phyloP scores from a whole-genome alignment of 2,329 filamentous ascomycete species.

The Chaetomium olivaceum region DNA sequence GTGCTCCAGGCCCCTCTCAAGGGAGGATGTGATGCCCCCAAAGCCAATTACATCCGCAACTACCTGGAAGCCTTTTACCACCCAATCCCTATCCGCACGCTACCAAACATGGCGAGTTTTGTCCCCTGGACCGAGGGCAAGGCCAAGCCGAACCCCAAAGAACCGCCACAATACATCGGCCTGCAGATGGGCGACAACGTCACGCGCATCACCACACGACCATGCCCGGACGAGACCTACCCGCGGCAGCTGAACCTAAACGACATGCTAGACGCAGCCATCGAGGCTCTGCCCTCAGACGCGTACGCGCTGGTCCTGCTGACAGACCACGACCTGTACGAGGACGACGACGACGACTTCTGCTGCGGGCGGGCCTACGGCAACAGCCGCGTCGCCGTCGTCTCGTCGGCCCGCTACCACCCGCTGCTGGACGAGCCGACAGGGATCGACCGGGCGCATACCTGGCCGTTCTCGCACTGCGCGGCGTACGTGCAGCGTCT shows the following conservation, averaged over 20 bases:
- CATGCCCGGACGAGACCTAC: slow-evolving; percentile 50
- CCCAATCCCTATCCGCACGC: slow-evolving; percentile 50
- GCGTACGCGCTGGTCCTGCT: slow-evolving; percentile 61
- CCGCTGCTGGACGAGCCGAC: slow-evolving; percentile 49
- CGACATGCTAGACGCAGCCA: slow-evolving; percentile 60
- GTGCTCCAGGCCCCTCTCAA: slow-evolving; percentile 30
- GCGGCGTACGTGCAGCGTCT: slow-evolving; percentile 47
- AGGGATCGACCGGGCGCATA: slow-evolving; percentile 49
- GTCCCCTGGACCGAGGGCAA: slow-evolving; percentile 47
- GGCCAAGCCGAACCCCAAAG: slow-evolving; percentile 22
- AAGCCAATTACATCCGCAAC: slow-evolving; percentile 35
- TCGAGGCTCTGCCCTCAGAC: slow-evolving; percentile 55
- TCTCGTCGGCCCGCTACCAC: slow-evolving; percentile 63
- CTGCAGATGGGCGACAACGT: slow-evolving; percentile 43
- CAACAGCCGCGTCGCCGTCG: slow-evolving; percentile 60
- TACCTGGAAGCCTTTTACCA: slow-evolving; percentile 54
- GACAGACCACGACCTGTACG: slow-evolving; percentile 63
- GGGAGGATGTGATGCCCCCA: slow-evolving; percentile 29
- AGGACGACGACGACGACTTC: slow-evolving; percentile 66
- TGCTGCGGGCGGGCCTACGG: slow-evolving; percentile 68
- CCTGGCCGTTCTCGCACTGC: slow-evolving; percentile 67
- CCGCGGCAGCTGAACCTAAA: slow-evolving; percentile 57
- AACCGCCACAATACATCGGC: slow-evolving; percentile 45
- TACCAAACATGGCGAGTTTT: slow-evolving; percentile 47
- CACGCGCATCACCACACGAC: slow-evolving; percentile 54